Percentiles rank a stretch among this genome's conserved stretches.
Evolutionary conservation across 2,329 filamentous ascomycete genomes (phyloP).

Genomic region (Pestalotiopsis sp.): DNA sequence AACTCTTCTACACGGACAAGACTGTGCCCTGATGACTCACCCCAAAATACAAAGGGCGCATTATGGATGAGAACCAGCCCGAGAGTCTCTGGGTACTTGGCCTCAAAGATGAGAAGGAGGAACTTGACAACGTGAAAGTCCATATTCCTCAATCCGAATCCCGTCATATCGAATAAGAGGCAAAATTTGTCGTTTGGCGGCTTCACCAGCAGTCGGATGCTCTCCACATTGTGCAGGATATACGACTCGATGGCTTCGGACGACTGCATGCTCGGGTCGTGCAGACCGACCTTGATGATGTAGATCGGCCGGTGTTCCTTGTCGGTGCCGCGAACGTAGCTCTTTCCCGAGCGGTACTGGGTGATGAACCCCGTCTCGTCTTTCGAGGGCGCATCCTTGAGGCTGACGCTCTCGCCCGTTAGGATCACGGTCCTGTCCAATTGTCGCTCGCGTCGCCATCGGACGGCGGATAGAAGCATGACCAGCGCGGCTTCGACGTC

Average conservation of each 20-base stretch:
- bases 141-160: conserved; percentile 73
- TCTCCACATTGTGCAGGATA: conserved; percentile 41
- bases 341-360: conserved; percentile 40
- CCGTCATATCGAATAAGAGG: conserved; percentile 72
- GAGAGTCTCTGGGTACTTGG: conserved; percentile 75
- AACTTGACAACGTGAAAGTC: conserved; percentile 78
- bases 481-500: conserved; percentile 38
- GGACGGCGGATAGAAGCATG: conserved; percentile 38
- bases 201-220: conserved; percentile 27
- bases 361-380: conserved; percentile 37
- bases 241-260: conserved; percentile 37
- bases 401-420: conserved; percentile 34
- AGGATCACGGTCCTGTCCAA: conserved; percentile 33
- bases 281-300: conserved; percentile 35
- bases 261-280: conserved; percentile 33
- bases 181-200: conserved; percentile 16
- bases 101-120: conserved; percentile 79
- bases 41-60: conserved; percentile 70
- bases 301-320: conserved; percentile 36
- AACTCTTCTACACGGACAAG: not conserved
- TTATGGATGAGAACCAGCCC: conserved; percentile 74
- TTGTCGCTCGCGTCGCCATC: conserved; percentile 36
- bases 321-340: conserved; percentile 38
- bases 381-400: conserved; percentile 20
- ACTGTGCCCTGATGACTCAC: conserved; percentile 17